These are phyloP conservation scores for Tetrahymena malaccensis DNA, from an alignment of 73 alveolate species.

Conservation along the genomic window DNA sequence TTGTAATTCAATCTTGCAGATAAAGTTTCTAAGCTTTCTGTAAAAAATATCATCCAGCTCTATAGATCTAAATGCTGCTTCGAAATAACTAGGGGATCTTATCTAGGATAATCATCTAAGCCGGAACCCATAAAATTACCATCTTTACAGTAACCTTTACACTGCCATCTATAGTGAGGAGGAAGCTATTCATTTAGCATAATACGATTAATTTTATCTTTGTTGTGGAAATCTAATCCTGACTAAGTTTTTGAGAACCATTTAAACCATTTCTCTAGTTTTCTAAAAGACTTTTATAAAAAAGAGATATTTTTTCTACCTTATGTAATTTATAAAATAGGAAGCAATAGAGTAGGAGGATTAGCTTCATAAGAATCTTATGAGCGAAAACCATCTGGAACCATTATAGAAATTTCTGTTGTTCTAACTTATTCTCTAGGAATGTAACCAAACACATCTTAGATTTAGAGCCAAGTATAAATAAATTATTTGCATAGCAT, in stretches of 20 bases:
- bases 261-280: conserved; percentile 22
- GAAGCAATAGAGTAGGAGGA: conserved; percentile 34
- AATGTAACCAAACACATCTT: conserved; percentile 88
- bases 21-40: conserved; percentile 29
- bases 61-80: conserved; percentile 26
- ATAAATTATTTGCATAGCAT: conserved; percentile 73
- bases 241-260: conserved; percentile 22
- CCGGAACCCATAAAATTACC: conserved; percentile 34
- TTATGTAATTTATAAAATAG: not conserved
- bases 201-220: not conserved
- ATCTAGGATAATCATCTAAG: conserved; percentile 41
- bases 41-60: conserved; percentile 31
- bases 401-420: conserved; percentile 46
- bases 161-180: conserved; percentile 36
- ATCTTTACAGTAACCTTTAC: conserved; percentile 7
- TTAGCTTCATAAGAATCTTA: conserved; percentile 27
- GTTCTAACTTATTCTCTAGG: conserved; percentile 93
- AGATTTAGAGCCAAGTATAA: conserved; percentile 88
- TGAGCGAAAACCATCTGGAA: conserved; percentile 22
- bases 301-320: not conserved
- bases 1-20: conserved; percentile 4
- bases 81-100: not conserved
- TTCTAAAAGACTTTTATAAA: not conserved
- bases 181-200: not conserved
- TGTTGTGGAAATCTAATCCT: not conserved